These are phyloP conservation scores for Aegilops speltoides DNA, from an alignment of 176 grass and related monocot species.

Conservation along the genomic window DNA sequence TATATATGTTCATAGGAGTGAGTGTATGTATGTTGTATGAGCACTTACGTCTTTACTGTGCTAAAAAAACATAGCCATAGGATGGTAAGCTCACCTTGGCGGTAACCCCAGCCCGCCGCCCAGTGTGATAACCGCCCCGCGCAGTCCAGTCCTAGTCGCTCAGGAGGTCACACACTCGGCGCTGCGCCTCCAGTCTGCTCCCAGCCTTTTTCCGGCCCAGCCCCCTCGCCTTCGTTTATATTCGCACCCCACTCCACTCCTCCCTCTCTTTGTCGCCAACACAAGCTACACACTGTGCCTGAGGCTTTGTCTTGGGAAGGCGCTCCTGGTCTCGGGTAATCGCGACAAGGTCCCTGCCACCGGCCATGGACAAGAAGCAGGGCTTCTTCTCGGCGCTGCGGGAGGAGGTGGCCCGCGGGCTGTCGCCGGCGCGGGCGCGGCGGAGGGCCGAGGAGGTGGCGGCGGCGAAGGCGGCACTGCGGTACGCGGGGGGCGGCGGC, in stretches of 20 bases:
- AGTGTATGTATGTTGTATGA: too few species aligned
- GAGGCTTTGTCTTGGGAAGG: neutral
- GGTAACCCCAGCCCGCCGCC: neutral
- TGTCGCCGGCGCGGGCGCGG: slow-evolving; percentile 55
- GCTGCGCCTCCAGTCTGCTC: slow-evolving; percentile 27
- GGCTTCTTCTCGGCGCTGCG: slow-evolving; percentile 75
- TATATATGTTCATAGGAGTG: too few species aligned
- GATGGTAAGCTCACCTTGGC: neutral
- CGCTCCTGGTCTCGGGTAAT: neutral
- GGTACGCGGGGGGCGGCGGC: neutral
- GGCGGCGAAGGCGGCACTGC: slow-evolving; percentile 33
- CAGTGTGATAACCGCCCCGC: neutral
- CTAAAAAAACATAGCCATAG: too few species aligned
- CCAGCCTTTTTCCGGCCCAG: slow-evolving; percentile 17
- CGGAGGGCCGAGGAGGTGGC: slow-evolving; percentile 34
- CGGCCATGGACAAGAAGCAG: slow-evolving; percentile 77
- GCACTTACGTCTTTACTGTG: too few species aligned
- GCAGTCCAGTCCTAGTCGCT: neutral
- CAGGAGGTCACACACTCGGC: slow-evolving; percentile 39
- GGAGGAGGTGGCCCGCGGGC: slow-evolving; percentile 66
- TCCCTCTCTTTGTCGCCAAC: neutral
- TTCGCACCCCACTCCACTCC: neutral
- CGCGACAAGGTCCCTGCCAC: slow-evolving; percentile 5
- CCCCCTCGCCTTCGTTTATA: slow-evolving; percentile 38
- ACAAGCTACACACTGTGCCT: neutral